phyloP scores from a whole-genome alignment of 441 rosid genomes.

The Aleurites moluccanus region DNA sequence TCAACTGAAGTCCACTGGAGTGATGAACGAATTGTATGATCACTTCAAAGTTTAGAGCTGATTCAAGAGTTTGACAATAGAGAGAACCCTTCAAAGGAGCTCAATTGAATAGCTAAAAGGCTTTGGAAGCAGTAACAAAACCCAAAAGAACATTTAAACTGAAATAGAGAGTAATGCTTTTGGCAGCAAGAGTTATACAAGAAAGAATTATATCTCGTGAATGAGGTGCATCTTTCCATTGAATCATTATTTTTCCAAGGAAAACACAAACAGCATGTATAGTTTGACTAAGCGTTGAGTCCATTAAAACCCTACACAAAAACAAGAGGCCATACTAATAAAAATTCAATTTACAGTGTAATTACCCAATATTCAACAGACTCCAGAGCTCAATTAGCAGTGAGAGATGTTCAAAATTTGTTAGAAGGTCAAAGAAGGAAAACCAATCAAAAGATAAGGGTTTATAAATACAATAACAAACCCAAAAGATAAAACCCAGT shows the following conservation, averaged over 20 bases:
- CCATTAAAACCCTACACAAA: conserved; percentile 23
- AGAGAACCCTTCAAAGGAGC: conserved; percentile 8
- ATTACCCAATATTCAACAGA: conserved; percentile 29
- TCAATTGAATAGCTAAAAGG: conserved; percentile 19
- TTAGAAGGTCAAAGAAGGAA: conserved; percentile 32
- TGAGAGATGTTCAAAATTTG: conserved; percentile 24
- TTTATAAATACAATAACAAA: conserved; percentile 25
- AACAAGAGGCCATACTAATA: conserved; percentile 17
- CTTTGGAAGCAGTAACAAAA: conserved; percentile 3
- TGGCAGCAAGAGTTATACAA: conserved; percentile 13
- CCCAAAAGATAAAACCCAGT: conserved; percentile 28
- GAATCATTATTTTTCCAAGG: conserved; percentile 20
- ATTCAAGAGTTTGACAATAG: conserved; percentile 9
- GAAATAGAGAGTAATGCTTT: conserved; percentile 8
- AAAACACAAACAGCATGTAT: conserved; percentile 15
- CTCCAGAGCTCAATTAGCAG: conserved; percentile 28
- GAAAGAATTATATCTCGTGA: conserved; percentile 6
- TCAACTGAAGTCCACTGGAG: conserved; percentile 10
- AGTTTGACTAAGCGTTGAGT: conserved; percentile 28
- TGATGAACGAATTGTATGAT: background rate
- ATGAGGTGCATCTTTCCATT: conserved; percentile 22
- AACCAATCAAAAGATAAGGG: conserved; percentile 16
- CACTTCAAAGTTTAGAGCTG: conserved; percentile 10
- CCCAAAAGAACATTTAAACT: background rate
- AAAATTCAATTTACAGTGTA: conserved; percentile 16